Conservation (phyloP, 495 filamentous ascomycete genomes). For the Aspergillus conjunctus region DNA sequence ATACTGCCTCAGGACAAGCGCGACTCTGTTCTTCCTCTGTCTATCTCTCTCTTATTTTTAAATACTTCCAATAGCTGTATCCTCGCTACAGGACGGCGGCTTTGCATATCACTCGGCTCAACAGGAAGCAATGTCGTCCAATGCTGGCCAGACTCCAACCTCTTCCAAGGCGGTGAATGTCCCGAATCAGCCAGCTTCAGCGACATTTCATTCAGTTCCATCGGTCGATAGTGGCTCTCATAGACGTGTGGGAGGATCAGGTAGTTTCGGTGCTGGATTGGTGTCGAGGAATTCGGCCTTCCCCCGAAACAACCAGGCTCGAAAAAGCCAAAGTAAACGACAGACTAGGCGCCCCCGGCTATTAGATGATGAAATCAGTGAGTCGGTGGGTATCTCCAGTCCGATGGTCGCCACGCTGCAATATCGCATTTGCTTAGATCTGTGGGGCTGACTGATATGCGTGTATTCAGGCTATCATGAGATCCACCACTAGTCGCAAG, state of each 20-base stretch:
- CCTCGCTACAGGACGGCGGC: slow-evolving; percentile 11
- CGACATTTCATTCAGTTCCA: slow-evolving; percentile 41
- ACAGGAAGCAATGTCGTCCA: slow-evolving; percentile 51
- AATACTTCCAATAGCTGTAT: slow-evolving; percentile 3
- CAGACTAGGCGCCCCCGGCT: slow-evolving; percentile 54
- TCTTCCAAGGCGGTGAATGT: slow-evolving; percentile 51
- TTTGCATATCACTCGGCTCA: slow-evolving; percentile 1
- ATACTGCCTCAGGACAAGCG: not conserved
- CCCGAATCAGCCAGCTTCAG: slow-evolving; percentile 39
- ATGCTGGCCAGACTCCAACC: slow-evolving; percentile 41
- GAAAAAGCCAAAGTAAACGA: slow-evolving; percentile 72
- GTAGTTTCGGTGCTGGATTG: slow-evolving; percentile 63
- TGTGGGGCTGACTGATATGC: slow-evolving; percentile 24
- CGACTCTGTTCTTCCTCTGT: not conserved
- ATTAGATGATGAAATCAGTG: slow-evolving; percentile 78
- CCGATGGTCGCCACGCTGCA: slow-evolving; percentile 6
- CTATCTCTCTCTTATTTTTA: slow-evolving; percentile 4
- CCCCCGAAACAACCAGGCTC: slow-evolving; percentile 70
- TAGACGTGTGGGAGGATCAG: slow-evolving; percentile 62
- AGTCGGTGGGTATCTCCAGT: slow-evolving; percentile 59
- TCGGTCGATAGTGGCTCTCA: slow-evolving; percentile 56
- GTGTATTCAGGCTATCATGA: slow-evolving; percentile 66
- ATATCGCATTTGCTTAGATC: slow-evolving; percentile 11
- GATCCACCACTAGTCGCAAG: slow-evolving; percentile 79
- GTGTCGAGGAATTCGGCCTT: slow-evolving; percentile 54